phyloP scores from a whole-genome alignment of 345 rosid species.

The Noccaea caerulescens region DNA sequence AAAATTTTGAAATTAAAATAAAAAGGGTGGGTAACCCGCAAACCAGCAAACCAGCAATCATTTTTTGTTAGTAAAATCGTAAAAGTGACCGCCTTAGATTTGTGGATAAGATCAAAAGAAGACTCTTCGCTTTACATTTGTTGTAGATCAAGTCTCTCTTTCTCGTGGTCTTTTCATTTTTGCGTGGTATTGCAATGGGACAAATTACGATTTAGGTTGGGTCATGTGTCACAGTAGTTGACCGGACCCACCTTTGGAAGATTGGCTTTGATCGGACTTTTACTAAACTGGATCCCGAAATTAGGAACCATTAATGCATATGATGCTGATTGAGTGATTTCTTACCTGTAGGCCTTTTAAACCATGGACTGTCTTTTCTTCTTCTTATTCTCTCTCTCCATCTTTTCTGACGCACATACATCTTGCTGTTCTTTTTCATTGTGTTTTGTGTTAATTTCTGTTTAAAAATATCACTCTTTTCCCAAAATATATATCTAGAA shows the following conservation, averaged over 20 bases:
- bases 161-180: not conserved
- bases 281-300: conserved; percentile 2
- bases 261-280: conserved; percentile 13
- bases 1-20: too few species aligned
- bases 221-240: conserved; percentile 35
- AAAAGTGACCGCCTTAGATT: conserved; percentile 4
- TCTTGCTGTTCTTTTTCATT: not conserved
- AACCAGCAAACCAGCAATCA: too few species aligned
- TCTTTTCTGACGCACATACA: not conserved
- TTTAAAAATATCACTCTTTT: too few species aligned
- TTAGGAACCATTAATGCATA: conserved; percentile 9
- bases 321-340: conserved; percentile 18
- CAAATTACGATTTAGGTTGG: conserved; percentile 32
- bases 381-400: not conserved
- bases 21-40: too few species aligned
- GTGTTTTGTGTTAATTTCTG: not conserved
- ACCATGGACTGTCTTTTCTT: not conserved
- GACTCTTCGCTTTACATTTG: not conserved
- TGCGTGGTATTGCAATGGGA: conserved; percentile 1
- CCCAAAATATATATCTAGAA: too few species aligned
- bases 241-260: conserved; percentile 34
- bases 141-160: not conserved
- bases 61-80: conserved; percentile 1
- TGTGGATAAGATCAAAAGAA: conserved; percentile 24
- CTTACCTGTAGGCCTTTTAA: not conserved